Evolutionary conservation across 805 yeast genomes (phyloP), one percentile per base, ranked within the genome.

Genomic region (Huiozyma naganishii): DNA sequence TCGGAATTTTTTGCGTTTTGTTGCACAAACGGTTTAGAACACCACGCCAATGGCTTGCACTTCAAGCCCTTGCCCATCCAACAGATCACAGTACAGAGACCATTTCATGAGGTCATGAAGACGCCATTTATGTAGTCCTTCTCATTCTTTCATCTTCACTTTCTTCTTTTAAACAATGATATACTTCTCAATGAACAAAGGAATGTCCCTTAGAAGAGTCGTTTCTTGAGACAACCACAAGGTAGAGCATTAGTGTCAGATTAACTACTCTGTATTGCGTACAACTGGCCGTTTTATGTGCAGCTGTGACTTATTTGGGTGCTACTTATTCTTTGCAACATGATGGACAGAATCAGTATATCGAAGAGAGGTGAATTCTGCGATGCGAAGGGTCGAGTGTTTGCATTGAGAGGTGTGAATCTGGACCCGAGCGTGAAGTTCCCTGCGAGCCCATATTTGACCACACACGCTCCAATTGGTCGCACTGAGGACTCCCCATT

Each of bases 351-450:
- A 6, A 34, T 34, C 2, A 34, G 30, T 4, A 53, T 71, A 1
- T 78, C 76, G 42, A 48, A 56, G 1, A 48, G 66, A 27, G 95
- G 92, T 5, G 67, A 73, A 46, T 78, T 89, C 57, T 64, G 75
- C 2, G 77, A 78, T 48, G 47, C 52, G 0, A 48, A 72, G 1
- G 87, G 86, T 1, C 66, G 92, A 36, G 67, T 67, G n/a, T 66
- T 87, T 9, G 69, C 72, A 9, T 64, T 88, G 29, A 77, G 82
- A 51, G 97, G 97, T 1, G 82, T 88, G 48, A 88, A 89, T 58
- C 59, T 88, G 17, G 95, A 87, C 49, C 80, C 84, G 0, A 74
- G 80, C 32, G 70, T 82, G 50, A 88, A 88, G 58, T 63, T 76
- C 41, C 97, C 97, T 0, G 54, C 67, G 1, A 51, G 45, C 1